Evolutionary conservation across 495 filamentous ascomycete species (phyloP).

Genomic region (Penicillium verhagenii): DNA sequence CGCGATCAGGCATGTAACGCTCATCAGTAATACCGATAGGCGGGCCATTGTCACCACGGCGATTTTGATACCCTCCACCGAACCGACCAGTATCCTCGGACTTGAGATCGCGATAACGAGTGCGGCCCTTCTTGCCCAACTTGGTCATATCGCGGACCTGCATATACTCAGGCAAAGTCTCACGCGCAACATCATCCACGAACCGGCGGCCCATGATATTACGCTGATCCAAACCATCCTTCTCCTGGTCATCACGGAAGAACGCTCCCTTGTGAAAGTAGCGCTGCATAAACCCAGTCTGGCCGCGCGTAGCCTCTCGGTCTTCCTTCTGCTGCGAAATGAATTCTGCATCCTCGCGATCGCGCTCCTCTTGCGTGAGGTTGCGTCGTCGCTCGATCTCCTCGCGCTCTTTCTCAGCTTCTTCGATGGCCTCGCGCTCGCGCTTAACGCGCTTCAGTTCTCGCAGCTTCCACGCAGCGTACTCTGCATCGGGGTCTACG

Average conservation of each 20-base stretch:
- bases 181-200: conserved; percentile 74
- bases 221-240: conserved; percentile 68
- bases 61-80: conserved; percentile 60
- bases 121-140: conserved; percentile 87
- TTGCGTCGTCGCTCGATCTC: conserved; percentile 88
- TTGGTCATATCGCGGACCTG: conserved; percentile 93
- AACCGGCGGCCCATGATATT: conserved; percentile 80
- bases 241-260: conserved; percentile 76
- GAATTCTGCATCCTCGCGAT: conserved; percentile 79
- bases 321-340: conserved; percentile 81
- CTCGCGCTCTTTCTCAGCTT: conserved; percentile 77
- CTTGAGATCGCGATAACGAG: conserved; percentile 83
- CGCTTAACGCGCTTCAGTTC: conserved; percentile 86
- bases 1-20: conserved; percentile 66
- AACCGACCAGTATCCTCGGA: conserved; percentile 90
- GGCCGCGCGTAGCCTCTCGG: conserved; percentile 72
- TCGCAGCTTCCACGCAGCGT: conserved; percentile 89
- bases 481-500: conserved; percentile 83
- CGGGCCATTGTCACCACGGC: conserved; percentile 37
- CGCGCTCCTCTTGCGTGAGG: conserved; percentile 82
- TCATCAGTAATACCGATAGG: conserved; percentile 60
- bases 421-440: conserved; percentile 80
- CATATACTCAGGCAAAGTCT: conserved; percentile 86
- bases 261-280: conserved; percentile 98
- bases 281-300: conserved; percentile 90